Conservation (phyloP, 495 filamentous ascomycete species). For the Acidiella bohemica region DNA sequence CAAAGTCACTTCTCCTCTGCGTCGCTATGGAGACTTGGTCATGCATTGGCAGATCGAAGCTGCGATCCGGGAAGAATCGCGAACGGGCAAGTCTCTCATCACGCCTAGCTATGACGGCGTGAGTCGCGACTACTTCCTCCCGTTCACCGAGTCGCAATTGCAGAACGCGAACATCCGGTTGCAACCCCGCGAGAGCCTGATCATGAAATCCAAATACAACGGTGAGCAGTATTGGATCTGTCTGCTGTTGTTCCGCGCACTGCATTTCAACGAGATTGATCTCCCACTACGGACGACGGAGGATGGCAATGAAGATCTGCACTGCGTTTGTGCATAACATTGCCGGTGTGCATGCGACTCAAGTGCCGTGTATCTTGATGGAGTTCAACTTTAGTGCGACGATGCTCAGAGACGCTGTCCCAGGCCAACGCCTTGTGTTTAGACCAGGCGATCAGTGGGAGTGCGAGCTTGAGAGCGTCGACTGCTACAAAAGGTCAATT, state of each 20-base stretch:
- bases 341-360: not conserved
- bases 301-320: slow-evolving; percentile 46
- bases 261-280: slow-evolving; percentile 49
- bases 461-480: slow-evolving; percentile 17
- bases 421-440: not conserved
- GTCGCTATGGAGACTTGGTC: slow-evolving; percentile 72
- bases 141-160: slow-evolving; percentile 46
- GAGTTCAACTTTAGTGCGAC: slow-evolving; percentile 9
- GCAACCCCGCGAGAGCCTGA: slow-evolving; percentile 35
- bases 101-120: slow-evolving; percentile 20
- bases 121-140: slow-evolving; percentile 42
- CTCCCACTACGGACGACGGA: too few relatives aligned
- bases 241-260: slow-evolving; percentile 61
- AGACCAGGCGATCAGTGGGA: slow-evolving; percentile 25
- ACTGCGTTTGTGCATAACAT: slow-evolving; percentile 33
- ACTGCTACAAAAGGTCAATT: too few relatives aligned
- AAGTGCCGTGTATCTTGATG: not conserved
- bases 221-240: slow-evolving; percentile 47
- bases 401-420: not conserved
- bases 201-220: slow-evolving; percentile 27
- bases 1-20: slow-evolving; percentile 75
- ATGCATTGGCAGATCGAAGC: slow-evolving; percentile 86
- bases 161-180: slow-evolving; percentile 41
- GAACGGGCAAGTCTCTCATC: slow-evolving; percentile 39
- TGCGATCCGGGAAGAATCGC: slow-evolving; percentile 55